These are phyloP conservation scores for Pelargonium australe DNA, from an alignment of 441 rosid species.

Conservation along the genomic window DNA sequence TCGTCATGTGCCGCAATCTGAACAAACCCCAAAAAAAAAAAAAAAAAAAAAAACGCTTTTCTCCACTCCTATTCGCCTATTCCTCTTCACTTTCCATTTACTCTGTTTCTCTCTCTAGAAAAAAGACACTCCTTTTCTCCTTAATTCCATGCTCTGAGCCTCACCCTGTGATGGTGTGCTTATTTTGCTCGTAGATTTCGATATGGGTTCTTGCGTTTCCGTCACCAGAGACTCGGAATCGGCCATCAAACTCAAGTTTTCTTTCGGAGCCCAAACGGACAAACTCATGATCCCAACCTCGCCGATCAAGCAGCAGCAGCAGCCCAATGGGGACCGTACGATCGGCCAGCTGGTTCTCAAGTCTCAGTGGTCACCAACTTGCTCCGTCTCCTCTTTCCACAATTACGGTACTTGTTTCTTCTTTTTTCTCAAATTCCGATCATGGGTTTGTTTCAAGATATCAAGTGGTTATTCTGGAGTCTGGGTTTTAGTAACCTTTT, in stretches of 20 bases:
- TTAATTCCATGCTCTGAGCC: background rate
- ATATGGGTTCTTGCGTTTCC: constrained; percentile 14
- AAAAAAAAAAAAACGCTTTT: no score
- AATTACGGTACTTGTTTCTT: background rate
- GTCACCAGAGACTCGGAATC: constrained; percentile 7
- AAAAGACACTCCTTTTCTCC: background rate
- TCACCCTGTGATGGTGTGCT: background rate
- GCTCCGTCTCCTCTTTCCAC: background rate
- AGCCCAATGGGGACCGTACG: background rate
- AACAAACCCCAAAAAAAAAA: no score
- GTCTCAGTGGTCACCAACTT: constrained; percentile 2
- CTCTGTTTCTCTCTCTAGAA: background rate
- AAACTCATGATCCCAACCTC: background rate
- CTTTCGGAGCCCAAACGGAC: background rate
- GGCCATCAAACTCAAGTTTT: constrained; percentile 9
- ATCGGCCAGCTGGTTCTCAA: background rate
- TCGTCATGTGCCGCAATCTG: no score
- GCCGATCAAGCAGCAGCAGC: background rate
- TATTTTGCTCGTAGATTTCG: background rate
- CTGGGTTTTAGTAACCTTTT: background rate
- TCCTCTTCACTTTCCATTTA: background rate
- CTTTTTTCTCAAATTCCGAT: background rate
- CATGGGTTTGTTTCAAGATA: background rate
- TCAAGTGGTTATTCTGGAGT: background rate
- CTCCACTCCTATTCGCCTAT: no score